Base-by-base conservation (phyloP, 352 stramenopile genomes). In the Pelagophyceae sp. region DNA sequence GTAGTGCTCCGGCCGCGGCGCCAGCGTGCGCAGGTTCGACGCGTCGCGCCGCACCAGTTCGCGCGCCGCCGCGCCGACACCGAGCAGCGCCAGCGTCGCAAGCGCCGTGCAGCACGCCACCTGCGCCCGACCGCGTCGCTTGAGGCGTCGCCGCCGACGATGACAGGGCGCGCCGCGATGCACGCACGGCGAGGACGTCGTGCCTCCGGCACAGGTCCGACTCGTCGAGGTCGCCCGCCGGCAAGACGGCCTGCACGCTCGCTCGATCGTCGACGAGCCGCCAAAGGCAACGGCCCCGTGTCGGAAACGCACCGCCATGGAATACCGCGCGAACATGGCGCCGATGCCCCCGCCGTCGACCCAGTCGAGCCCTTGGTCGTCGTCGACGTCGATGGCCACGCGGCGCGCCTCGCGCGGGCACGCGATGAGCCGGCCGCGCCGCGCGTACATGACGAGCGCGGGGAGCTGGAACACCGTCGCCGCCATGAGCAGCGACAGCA, bases 1-100 rank as follows among this genome's bases (percentile, higher is more conserved):
- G 67, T 74, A 74, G 67, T 74, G 67, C 67, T 74, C 67, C 5
- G 67, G 67, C 67, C 35, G 6, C 67, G 67, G 67, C 35, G 35
- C 38, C 15, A 74, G 67, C 23, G 67, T 37, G 35, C 38, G 33
- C 2, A 74, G 33, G 17, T 17, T 31, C 15, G 19, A 20, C 23
- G 38, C 67, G 67, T 74, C 67, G 11, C 38, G 11, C 67, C 67
- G 67, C 15, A 74, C 37, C 17, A 74, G 31, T 2, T 74, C 67
- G 11, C 67, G 33, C 67, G 67, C 67, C 35, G 67, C 67, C 33
- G 67, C 67, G 17, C 17, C 67, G 35, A 5, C 67, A 19, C 35
- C 5, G 15, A 50, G 17, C 11, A 74, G 37, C 15, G n/a, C 2
- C 23, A 58, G 27, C 2, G 67, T 74, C 67, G 67, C 67, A 11